These are phyloP conservation scores for Simmondsia chinensis DNA, from an alignment of 148 eudicot genomes.

Conservation along the genomic window DNA sequence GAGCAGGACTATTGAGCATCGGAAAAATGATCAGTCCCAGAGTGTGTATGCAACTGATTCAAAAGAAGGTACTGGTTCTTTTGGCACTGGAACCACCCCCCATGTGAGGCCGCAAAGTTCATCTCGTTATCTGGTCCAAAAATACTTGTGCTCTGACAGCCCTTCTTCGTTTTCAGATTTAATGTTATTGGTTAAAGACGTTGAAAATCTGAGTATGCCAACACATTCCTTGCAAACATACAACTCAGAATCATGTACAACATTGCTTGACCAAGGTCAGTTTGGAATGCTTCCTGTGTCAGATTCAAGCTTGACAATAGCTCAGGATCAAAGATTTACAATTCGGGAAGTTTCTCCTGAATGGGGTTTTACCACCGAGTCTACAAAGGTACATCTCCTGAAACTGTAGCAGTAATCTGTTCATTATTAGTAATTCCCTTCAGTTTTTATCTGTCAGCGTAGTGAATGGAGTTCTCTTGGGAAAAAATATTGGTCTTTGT, in stretches of 20 bases:
- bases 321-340: constrained; percentile 57
- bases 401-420: background rate
- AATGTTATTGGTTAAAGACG: constrained; percentile 20
- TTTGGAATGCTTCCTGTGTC: constrained; percentile 30
- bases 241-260: constrained; percentile 21
- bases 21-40: constrained; percentile 4
- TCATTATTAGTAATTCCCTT: background rate
- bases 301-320: constrained; percentile 40
- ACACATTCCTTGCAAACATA: constrained; percentile 22
- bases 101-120: too few relatives aligned
- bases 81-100: background rate
- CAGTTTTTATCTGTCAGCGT: too few relatives aligned
- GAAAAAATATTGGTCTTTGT: too few relatives aligned
- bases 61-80: constrained; percentile 15
- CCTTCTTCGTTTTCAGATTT: constrained; percentile 20
- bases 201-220: constrained; percentile 17
- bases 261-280: constrained; percentile 35
- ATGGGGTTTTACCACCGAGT: constrained; percentile 60
- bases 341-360: constrained; percentile 70
- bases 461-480: too few relatives aligned
- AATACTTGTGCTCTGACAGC: constrained; percentile 5
- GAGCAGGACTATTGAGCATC: constrained; percentile 8
- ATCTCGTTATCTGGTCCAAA: background rate
- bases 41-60: constrained; percentile 12
- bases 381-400: constrained; percentile 45